Evolutionary conservation across 495 filamentous ascomycete genomes (phyloP).

Genomic region (Geopyxis carbonaria): DNA sequence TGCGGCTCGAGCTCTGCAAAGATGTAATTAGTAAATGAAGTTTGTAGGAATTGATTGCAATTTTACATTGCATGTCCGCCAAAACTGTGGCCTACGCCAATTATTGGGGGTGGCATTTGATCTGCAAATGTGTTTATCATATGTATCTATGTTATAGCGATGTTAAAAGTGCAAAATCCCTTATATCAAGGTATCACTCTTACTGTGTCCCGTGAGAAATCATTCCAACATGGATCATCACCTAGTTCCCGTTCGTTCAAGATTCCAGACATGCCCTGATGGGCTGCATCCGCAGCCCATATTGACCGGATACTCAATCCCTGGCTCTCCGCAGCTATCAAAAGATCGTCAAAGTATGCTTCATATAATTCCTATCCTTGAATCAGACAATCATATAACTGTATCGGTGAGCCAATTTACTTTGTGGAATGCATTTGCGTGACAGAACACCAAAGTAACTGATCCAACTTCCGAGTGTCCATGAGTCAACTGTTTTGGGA

Average conservation of each 20-base stretch:
- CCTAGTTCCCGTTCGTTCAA: conserved; percentile 59
- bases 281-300: conserved; percentile 70
- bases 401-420: conserved; percentile 24
- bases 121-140: conserved; percentile 69
- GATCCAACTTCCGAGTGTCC: conserved; percentile 51
- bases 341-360: conserved; percentile 66
- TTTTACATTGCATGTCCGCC: conserved; percentile 53
- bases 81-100: conserved; percentile 83
- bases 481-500: conserved; percentile 15
- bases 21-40: not conserved
- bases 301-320: conserved; percentile 60
- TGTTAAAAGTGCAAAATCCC: no score
- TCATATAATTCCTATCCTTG: conserved; percentile 63
- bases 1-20: conserved; percentile 24
- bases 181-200: no score
- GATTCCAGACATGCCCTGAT: conserved; percentile 57
- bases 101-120: conserved; percentile 70
- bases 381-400: not conserved
- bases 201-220: conserved; percentile 79
- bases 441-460: conserved; percentile 65
- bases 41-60: conserved; percentile 11
- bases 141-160: no score
- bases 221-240: conserved; percentile 75
- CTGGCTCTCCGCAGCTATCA: conserved; percentile 33
- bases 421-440: conserved; percentile 86